These are phyloP conservation scores for Lotmaria passim DNA, from an alignment of 208 protist species.

Conservation along the genomic window DNA sequence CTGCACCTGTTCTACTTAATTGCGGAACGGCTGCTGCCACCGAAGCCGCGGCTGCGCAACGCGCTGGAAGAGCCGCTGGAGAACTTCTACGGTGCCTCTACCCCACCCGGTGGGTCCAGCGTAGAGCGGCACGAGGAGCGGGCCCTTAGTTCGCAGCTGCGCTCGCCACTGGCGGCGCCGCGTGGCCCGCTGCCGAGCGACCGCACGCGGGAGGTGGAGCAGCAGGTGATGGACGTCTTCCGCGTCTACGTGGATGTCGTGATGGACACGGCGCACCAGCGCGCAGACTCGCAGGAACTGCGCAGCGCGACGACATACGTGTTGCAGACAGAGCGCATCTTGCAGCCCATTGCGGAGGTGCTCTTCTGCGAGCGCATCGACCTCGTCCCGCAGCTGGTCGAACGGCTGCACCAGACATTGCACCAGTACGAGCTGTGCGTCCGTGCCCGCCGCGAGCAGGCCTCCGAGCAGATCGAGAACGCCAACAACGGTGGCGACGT, in stretches of 20 bases:
- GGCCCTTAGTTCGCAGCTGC: neutral
- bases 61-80: constrained; percentile 20
- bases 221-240: constrained; percentile 45
- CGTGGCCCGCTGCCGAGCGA: constrained; percentile 35
- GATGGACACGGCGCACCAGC: constrained; percentile 69
- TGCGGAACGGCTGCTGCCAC: constrained; percentile 63
- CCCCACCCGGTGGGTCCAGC: constrained; percentile 17
- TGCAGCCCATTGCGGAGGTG: constrained; percentile 81
- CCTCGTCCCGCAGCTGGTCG: constrained; percentile 54
- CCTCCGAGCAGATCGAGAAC: neutral
- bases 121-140: neutral
- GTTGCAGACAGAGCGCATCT: constrained; percentile 79
- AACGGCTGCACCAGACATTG: constrained; percentile 53
- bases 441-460: constrained; percentile 44
- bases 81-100: constrained; percentile 25
- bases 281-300: constrained; percentile 76
- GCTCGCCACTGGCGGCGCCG: constrained; percentile 8
- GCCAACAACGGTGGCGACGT: neutral
- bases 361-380: constrained; percentile 76
- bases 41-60: constrained; percentile 18
- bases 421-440: constrained; percentile 73
- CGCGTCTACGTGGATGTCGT: constrained; percentile 73
- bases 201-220: constrained; percentile 29
- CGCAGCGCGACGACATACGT: constrained; percentile 62
- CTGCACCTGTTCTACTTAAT: constrained; percentile 82